phyloP scores from a whole-genome alignment of 257 asterid genomes.

The Capsicum pubescens region DNA sequence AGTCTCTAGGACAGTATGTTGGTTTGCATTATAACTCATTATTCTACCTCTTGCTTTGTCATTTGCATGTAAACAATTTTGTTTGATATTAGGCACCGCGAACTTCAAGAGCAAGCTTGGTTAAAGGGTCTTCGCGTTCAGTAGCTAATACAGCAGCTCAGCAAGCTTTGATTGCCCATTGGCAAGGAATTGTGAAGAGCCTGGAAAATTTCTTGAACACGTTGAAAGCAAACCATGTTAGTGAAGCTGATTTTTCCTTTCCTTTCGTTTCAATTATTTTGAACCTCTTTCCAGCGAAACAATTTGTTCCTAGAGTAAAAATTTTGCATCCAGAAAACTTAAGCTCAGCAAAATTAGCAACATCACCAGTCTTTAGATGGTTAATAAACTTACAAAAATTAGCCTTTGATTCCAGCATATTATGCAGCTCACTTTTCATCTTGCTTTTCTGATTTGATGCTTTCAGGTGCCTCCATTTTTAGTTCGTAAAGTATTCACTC shows the following conservation, averaged over 20 bases:
- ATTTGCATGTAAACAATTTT: neutral
- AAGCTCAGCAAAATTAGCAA: conserved; percentile 10
- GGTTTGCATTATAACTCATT: neutral
- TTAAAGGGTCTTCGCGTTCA: conserved; percentile 94
- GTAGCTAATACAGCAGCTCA: conserved; percentile 85
- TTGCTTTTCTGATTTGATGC: conserved; percentile 22
- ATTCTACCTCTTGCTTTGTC: neutral
- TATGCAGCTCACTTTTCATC: conserved; percentile 8
- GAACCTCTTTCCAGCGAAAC: conserved; percentile 5
- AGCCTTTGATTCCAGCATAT: conserved; percentile 14
- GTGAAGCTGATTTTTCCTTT: conserved; percentile 39
- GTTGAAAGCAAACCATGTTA: conserved; percentile 83
- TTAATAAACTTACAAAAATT: neutral
- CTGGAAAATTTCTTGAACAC: conserved; percentile 82
- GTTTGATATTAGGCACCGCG: conserved; percentile 76
- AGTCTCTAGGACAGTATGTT: neutral
- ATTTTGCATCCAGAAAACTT: neutral
- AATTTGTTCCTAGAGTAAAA: neutral
- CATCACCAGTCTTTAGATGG: neutral
- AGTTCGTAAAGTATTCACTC: conserved; percentile 97
- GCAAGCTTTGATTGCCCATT: conserved; percentile 95
- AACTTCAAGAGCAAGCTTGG: conserved; percentile 98
- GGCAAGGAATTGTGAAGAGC: conserved; percentile 98
- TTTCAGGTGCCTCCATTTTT: conserved; percentile 93
- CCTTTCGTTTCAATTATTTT: conserved; percentile 26